Percentiles rank a stretch among this genome's conserved stretches.
Conservation (phyloP, 495 filamentous ascomycete genomes). For the Penicillium angulare region DNA sequence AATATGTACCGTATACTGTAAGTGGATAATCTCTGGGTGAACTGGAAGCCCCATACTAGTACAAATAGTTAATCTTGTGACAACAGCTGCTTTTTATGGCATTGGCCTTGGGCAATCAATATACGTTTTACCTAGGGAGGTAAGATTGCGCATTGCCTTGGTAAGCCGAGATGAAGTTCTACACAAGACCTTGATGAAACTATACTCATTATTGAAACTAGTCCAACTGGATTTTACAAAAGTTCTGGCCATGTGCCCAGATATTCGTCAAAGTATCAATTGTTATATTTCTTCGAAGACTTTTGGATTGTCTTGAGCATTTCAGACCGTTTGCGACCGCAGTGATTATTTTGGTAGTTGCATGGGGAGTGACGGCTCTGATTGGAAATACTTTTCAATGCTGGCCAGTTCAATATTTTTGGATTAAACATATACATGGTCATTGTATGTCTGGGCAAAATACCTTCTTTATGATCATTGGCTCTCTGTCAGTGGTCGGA, state of each 20-base stretch:
- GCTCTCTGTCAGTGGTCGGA: conserved; percentile 18
- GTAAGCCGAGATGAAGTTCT: background rate
- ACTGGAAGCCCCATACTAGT: too few relatives aligned
- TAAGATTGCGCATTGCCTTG: conserved; percentile 7
- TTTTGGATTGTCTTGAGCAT: conserved; percentile 17
- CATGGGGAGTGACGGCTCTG: conserved; percentile 23
- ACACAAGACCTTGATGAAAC: background rate
- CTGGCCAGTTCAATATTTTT: conserved; percentile 30
- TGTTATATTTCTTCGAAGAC: conserved; percentile 29
- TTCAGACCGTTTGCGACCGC: conserved; percentile 8
- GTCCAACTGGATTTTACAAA: conserved; percentile 25
- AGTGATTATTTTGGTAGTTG: conserved; percentile 22
- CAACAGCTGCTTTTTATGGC: conserved; percentile 4
- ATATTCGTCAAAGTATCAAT: conserved; percentile 38
- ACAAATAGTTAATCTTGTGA: background rate
- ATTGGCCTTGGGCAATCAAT: conserved; percentile 7
- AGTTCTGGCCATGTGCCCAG: conserved; percentile 25
- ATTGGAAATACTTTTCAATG: conserved; percentile 32
- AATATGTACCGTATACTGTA: conserved; percentile 17
- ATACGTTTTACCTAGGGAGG: conserved; percentile 2
- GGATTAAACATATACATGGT: conserved; percentile 25
- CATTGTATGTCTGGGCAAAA: conserved; percentile 25
- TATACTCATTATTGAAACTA: background rate
- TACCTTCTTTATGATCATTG: conserved; percentile 19
- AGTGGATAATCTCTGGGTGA: too few relatives aligned